These are phyloP conservation scores for Trichoderma atrobrunneum DNA, from an alignment of 2,329 filamentous ascomycete genomes.

Conservation along the genomic window DNA sequence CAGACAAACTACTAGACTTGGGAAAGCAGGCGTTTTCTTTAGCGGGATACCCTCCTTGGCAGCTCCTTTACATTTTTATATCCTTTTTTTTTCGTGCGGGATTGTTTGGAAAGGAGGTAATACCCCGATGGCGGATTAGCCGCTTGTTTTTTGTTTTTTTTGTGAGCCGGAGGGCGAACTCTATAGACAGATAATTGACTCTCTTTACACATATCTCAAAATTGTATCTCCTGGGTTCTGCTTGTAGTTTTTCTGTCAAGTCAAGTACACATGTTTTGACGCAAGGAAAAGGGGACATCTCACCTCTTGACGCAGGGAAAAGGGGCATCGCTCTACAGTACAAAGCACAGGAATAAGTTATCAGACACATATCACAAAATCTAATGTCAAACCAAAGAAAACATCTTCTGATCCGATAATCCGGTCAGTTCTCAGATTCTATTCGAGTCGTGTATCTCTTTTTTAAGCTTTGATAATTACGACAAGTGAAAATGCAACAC, in stretches of 20 bases:
- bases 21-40: conserved; percentile 11
- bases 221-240: background rate
- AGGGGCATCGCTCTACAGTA: background rate
- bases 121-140: conserved; percentile 7
- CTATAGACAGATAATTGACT: conserved; percentile 1
- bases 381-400: background rate
- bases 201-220: background rate
- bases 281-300: background rate
- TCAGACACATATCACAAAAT: background rate
- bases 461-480: background rate
- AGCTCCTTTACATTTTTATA: background rate
- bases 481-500: background rate
- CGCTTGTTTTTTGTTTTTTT: background rate
- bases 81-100: background rate
- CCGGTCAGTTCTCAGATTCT: background rate
- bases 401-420: background rate
- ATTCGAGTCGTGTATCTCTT: background rate
- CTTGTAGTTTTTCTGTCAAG: background rate
- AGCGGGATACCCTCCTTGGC: background rate
- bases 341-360: background rate
- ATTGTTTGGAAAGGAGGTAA: background rate
- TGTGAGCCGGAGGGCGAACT: background rate
- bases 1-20: background rate
- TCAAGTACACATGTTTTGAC: background rate
- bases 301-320: background rate